Base-by-base conservation (phyloP, 1,139 yeast species). In the Diutina pseudorugosa region DNA sequence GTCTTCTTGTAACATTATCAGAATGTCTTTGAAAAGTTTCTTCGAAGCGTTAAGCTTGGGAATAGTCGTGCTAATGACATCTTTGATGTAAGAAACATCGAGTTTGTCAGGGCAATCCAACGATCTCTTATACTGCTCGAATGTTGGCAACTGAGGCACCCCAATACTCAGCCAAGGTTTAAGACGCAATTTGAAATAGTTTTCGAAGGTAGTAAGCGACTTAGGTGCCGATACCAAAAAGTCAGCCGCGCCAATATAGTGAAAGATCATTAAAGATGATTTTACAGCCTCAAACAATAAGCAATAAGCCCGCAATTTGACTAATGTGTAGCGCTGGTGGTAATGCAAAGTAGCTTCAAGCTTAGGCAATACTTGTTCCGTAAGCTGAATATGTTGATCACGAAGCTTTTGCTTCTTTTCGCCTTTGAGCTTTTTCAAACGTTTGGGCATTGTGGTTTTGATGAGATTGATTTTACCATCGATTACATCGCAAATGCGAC, bases 81-180 rank as follows among this genome's bases (percentile, higher is more conserved):
- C 36, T 11, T 30, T 30, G 36, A 14, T 14, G 11, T 30, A 30
- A 30, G 8, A 6, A 30, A 30, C 36, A 12, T 30, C n/a, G n/a
- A 14, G 36, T 14, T 11, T 14, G n/a, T 12, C n/a, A 30, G 36
- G 36, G n/a, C 36, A 30, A 8, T 21, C 16, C 30, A 65, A 54
- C 2, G 69, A 61, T 12, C 55, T 58, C 36, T 53, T 54, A 55
- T 66, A 73, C 48, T 68, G 68, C 11, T 66, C 63, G 60, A 68
- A 83, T 0, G 70, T 63, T 2, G 93, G 87, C 52, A 77, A 62
- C 33, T 73, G 75, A 0, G 98, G 97, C 5, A 83, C 83, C 0
- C 95, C 96, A 18, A 91, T 85, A 0, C 91, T 78, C 18, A 87
- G 80, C 70, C 87, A 89, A 2, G 95, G 83, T 62, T 89, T 90